Conservation (phyloP, 352 stramenopile species). For the Pythium insidiosum region DNA sequence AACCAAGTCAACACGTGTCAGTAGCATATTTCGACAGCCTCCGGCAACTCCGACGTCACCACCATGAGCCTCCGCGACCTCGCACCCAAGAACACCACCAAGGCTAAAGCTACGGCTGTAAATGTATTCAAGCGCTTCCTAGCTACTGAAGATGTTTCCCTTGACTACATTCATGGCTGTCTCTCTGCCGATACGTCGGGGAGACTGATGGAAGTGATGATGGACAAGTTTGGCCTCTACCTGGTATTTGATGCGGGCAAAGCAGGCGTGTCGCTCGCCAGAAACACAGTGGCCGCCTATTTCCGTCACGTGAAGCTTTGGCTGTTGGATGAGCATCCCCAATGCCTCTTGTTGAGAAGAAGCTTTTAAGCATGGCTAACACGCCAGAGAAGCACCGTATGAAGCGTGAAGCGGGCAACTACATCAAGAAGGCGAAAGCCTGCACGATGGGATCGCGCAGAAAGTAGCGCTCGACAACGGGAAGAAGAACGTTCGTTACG, state of each 20-base stretch:
- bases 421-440: slow-evolving; percentile 24
- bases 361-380: not conserved
- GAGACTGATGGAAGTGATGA: not conserved
- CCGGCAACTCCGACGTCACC: not conserved
- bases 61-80: too few relatives aligned
- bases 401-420: not conserved
- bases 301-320: not conserved
- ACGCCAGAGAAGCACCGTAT: not conserved
- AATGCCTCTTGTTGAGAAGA: not conserved
- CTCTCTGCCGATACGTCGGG: not conserved
- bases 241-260: not conserved
- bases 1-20: too few relatives aligned
- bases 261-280: not conserved
- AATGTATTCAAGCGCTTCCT: not conserved
- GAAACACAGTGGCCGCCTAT: not conserved
- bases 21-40: not conserved
- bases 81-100: too few relatives aligned
- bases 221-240: not conserved
- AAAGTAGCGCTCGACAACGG: too few relatives aligned
- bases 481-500: too few relatives aligned
- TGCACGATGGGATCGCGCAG: too few relatives aligned
- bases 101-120: not conserved
- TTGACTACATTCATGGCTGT: not conserved
- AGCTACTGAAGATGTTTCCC: too few relatives aligned
- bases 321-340: not conserved